A percentile compares a stretch with the other conserved stretches of the same genome.
Evolutionary conservation across 1,139 yeast species (phyloP).

Genomic region (Blastobotrys proliferans): DNA sequence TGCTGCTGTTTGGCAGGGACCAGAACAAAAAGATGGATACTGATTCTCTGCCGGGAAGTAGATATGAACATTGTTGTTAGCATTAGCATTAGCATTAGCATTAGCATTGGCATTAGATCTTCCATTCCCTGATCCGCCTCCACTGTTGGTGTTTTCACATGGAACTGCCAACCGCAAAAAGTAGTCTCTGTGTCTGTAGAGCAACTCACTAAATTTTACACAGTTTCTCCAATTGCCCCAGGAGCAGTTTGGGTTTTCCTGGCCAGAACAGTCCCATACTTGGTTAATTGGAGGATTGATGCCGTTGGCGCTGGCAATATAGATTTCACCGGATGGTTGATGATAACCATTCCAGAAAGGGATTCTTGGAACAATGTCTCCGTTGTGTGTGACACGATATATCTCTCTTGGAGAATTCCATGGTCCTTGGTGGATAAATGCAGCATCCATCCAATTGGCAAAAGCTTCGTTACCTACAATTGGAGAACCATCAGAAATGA

Average conservation of each 20-base stretch:
- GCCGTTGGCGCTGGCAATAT: not conserved
- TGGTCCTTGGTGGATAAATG: not conserved
- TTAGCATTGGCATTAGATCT: not conserved
- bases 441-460: slow-evolving; percentile 4
- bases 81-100: not conserved
- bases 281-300: not conserved
- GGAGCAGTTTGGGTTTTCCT: not conserved
- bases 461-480: slow-evolving; percentile 1
- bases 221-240: slow-evolving; percentile 3
- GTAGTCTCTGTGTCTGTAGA: slow-evolving; percentile 4
- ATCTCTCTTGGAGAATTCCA: slow-evolving; percentile 5
- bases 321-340: slow-evolving; percentile 7
- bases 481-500: slow-evolving; percentile 9
- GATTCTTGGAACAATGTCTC: slow-evolving; percentile 2
- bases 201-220: not conserved
- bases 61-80: no score
- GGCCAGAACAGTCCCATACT: slow-evolving; percentile 5
- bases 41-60: no score
- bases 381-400: slow-evolving; percentile 7
- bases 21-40: no score
- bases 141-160: not conserved
- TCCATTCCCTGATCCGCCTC: not conserved
- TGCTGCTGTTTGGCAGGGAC: no score
- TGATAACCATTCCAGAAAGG: not conserved
- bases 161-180: slow-evolving; percentile 1